A percentile compares a stretch with the other conserved stretches of the same genome.
phyloP scores from a whole-genome alignment of 805 yeast genomes.

The Wickerhamomyces alni region DNA sequence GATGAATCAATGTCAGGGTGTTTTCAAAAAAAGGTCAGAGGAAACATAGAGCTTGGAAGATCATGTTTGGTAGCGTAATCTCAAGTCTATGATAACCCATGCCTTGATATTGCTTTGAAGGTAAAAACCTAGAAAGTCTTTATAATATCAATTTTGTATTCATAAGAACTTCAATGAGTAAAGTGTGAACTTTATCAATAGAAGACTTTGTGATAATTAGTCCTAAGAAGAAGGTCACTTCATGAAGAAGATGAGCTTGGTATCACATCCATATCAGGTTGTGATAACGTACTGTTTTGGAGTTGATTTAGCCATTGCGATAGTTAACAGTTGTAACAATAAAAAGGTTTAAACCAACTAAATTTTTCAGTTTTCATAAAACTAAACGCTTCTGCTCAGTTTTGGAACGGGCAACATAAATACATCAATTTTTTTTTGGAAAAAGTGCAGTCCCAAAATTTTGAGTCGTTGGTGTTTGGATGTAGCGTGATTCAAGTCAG shows the following conservation, averaged over 20 bases:
- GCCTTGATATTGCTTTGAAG: slow-evolving; percentile 15
- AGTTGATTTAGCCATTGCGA: slow-evolving; percentile 24
- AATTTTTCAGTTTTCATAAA: neutral
- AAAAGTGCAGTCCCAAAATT: neutral
- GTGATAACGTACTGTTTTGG: slow-evolving; percentile 24
- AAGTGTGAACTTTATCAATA: slow-evolving; percentile 3
- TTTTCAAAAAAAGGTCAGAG: slow-evolving; percentile 20
- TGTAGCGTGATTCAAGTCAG: no score
- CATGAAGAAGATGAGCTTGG: neutral
- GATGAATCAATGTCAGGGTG: no score
- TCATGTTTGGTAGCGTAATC: slow-evolving; percentile 13
- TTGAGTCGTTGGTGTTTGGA: no score
- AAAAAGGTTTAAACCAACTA: slow-evolving; percentile 1
- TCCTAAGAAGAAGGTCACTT: neutral
- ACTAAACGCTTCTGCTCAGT: neutral
- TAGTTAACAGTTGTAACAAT: neutral
- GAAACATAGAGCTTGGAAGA: slow-evolving; percentile 16
- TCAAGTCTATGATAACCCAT: slow-evolving; percentile 21
- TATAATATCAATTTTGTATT: neutral
- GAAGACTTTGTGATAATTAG: neutral
- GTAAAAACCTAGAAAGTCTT: slow-evolving; percentile 3
- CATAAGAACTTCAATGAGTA: slow-evolving; percentile 1
- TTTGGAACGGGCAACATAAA: no score
- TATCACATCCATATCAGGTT: neutral
- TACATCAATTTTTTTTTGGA: neutral